Percentiles rank a stretch among this genome's conserved stretches.
Conservation (phyloP, 148 eudicot species). For the Nepenthes mirabilis region DNA sequence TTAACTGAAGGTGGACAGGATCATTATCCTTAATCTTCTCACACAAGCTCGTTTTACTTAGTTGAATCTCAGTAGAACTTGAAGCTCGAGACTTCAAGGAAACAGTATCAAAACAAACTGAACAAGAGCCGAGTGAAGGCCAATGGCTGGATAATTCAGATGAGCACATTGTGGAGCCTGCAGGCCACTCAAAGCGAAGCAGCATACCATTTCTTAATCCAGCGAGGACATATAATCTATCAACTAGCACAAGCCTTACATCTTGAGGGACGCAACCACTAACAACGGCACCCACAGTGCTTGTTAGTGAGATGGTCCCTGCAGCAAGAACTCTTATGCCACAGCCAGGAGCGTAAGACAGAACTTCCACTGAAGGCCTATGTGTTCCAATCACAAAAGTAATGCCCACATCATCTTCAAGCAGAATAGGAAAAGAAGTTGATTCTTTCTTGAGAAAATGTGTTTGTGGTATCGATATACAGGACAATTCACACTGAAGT, state of each 20-base stretch:
- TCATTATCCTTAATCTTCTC: conserved; percentile 37
- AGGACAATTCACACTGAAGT: conserved; percentile 75
- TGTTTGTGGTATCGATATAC: conserved; percentile 68
- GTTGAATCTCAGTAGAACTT: conserved; percentile 13
- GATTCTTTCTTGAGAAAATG: conserved; percentile 17
- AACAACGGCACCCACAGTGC: conserved; percentile 52
- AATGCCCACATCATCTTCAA: conserved; percentile 32
- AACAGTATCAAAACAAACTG: conserved; percentile 13
- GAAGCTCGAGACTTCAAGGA: conserved; percentile 15
- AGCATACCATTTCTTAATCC: conserved; percentile 97
- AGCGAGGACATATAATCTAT: conserved; percentile 65
- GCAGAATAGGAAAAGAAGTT: conserved; percentile 21
- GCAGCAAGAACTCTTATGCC: conserved; percentile 59
- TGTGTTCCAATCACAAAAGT: conserved; percentile 84
- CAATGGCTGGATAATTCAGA: conserved; percentile 19
- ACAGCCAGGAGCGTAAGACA: conserved; percentile 45
- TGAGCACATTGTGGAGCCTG: conserved; percentile 21
- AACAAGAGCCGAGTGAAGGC: conserved; percentile 15
- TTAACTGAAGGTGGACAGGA: conserved; percentile 61
- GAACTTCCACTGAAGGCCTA: conserved; percentile 86
- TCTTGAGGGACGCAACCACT: conserved; percentile 94
- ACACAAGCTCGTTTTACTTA: conserved; percentile 13
- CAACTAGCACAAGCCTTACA: conserved; percentile 84
- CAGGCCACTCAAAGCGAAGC: conserved; percentile 94
- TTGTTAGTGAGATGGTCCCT: conserved; percentile 67